Conservation (phyloP, 2,329 filamentous ascomycete genomes). For the Stagonosporopsis rhizophila region DNA sequence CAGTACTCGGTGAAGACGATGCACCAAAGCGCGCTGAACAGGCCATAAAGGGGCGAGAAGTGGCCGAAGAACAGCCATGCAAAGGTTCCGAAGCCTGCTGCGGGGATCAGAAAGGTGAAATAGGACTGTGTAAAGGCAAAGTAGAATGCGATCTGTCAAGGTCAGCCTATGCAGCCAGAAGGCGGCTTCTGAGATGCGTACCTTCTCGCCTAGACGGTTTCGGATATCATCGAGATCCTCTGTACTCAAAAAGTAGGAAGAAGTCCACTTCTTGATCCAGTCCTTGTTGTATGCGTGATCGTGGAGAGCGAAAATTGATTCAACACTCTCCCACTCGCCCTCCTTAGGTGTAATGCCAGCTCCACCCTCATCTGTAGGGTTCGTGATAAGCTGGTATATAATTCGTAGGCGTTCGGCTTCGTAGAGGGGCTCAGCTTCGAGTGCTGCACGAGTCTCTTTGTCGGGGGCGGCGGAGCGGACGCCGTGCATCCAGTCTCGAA, state of each 20-base stretch:
- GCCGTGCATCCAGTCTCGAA: slow-evolving; percentile 93
- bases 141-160: slow-evolving; percentile 79
- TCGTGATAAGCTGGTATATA: slow-evolving; percentile 76
- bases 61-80: slow-evolving; percentile 84
- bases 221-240: slow-evolving; percentile 61
- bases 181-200: slow-evolving; percentile 3
- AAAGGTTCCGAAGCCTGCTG: slow-evolving; percentile 76
- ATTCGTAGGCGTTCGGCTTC: slow-evolving; percentile 88
- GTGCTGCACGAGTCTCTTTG: slow-evolving; percentile 71
- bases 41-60: slow-evolving; percentile 82
- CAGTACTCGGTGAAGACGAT: slow-evolving; percentile 93
- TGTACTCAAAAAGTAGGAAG: slow-evolving; percentile 54
- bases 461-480: slow-evolving; percentile 79
- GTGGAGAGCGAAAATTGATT: slow-evolving; percentile 59
- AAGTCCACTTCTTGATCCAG: slow-evolving; percentile 61
- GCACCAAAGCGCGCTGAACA: slow-evolving; percentile 81
- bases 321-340: slow-evolving; percentile 58
- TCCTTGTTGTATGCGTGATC: slow-evolving; percentile 61
- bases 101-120: slow-evolving; percentile 83
- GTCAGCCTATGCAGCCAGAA: slow-evolving; percentile 23
- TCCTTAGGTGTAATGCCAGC: slow-evolving; percentile 60
- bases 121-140: slow-evolving; percentile 94
- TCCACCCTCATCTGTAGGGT: slow-evolving; percentile 56
- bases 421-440: slow-evolving; percentile 77
- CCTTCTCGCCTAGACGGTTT: slow-evolving; percentile 59